Evolutionary conservation across 2,329 filamentous ascomycete genomes (phyloP).

Genomic region (Pseudogymnoascus sp.): DNA sequence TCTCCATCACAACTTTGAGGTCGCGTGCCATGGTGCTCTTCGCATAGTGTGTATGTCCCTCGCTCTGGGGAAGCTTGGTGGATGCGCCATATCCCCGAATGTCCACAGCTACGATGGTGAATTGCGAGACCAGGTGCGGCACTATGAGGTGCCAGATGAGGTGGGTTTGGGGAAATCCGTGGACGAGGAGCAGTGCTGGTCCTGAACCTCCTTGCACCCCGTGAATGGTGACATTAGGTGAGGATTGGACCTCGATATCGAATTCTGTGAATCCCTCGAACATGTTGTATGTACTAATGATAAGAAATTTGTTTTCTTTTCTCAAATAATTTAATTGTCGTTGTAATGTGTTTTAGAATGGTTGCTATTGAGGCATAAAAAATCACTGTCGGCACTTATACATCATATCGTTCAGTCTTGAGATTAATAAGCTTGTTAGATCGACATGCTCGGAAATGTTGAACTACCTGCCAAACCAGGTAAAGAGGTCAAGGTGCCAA

Average conservation of each 20-base stretch:
- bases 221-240: slow-evolving; percentile 36
- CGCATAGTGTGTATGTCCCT: slow-evolving; percentile 29
- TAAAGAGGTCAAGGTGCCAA: not conserved
- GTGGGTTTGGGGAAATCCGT: slow-evolving; percentile 46
- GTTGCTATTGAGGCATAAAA: not conserved
- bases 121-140: slow-evolving; percentile 32
- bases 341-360: not conserved
- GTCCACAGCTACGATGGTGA: slow-evolving; percentile 40
- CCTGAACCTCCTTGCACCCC: slow-evolving; percentile 31
- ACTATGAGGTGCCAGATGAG: slow-evolving; percentile 46
- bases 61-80: slow-evolving; percentile 34
- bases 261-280: slow-evolving; percentile 36
- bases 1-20: slow-evolving; percentile 39
- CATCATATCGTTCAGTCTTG: not conserved
- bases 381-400: not conserved
- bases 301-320: not conserved
- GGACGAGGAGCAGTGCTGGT: slow-evolving; percentile 40
- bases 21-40: slow-evolving; percentile 45
- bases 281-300: slow-evolving; percentile 25
- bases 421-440: not conserved
- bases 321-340: not conserved
- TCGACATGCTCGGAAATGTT: not conserved
- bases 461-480: too few relatives aligned
- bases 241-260: slow-evolving; percentile 27
- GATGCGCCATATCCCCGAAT: slow-evolving; percentile 46